A percentile compares a stretch with the other conserved stretches of the same genome.
Conservation (phyloP, 2,329 filamentous ascomycete species). For the Epichloe brachyelytri region DNA sequence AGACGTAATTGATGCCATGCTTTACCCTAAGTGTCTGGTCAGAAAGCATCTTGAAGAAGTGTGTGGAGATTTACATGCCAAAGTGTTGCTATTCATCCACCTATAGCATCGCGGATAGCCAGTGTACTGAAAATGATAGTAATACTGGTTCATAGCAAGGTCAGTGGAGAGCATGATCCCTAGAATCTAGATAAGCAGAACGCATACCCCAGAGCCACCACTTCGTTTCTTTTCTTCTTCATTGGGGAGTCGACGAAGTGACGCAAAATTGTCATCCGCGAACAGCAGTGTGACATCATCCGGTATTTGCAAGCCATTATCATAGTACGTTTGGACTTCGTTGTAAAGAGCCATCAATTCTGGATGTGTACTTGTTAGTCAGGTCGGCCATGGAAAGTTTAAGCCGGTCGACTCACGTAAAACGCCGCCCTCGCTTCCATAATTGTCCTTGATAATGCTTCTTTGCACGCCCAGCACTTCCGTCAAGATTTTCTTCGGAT, state of each 20-base stretch:
- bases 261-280: conserved; percentile 51
- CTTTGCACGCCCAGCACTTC: conserved; percentile 43
- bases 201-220: conserved; percentile 42
- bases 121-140: conserved; percentile 49
- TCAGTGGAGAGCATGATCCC: background rate
- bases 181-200: background rate
- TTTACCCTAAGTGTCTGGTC: conserved; percentile 15
- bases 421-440: conserved; percentile 30
- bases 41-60: background rate
- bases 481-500: conserved; percentile 38
- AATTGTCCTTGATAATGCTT: conserved; percentile 37
- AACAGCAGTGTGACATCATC: conserved; percentile 51
- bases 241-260: conserved; percentile 43
- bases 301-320: conserved; percentile 43
- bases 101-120: conserved; percentile 47
- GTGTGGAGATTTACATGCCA: conserved; percentile 20
- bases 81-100: conserved; percentile 49
- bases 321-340: conserved; percentile 50
- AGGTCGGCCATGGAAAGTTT: background rate
- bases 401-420: conserved; percentile 19
- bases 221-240: conserved; percentile 35
- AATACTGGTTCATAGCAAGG: conserved; percentile 18
- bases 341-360: conserved; percentile 55
- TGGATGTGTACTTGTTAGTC: conserved; percentile 8
- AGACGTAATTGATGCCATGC: conserved; percentile 40